These are phyloP conservation scores for Hanseniaspora clermontiae DNA, from an alignment of 805 yeast genomes.

Conservation along the genomic window DNA sequence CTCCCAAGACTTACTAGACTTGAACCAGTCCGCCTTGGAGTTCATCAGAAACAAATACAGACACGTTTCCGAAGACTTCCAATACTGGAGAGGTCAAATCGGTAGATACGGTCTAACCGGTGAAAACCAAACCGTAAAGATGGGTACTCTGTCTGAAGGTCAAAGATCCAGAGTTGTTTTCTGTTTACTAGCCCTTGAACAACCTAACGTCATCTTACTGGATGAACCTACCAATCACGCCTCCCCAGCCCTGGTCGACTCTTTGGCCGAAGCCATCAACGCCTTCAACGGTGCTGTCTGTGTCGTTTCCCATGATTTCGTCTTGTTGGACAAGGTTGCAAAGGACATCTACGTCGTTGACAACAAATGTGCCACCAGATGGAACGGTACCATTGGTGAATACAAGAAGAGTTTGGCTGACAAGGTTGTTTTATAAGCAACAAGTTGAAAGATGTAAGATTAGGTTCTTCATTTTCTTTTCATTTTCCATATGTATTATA, in stretches of 20 bases:
- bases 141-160: constrained; percentile 98
- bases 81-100: constrained; percentile 94
- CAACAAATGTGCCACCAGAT: constrained; percentile 86
- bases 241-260: constrained; percentile 96
- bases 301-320: constrained; percentile 97
- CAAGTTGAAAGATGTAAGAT: background rate
- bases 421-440: constrained; percentile 54
- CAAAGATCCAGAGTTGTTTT: constrained; percentile 98
- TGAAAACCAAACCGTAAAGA: constrained; percentile 95
- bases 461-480: too few relatives aligned
- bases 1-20: constrained; percentile 94
- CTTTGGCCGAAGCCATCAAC: constrained; percentile 90
- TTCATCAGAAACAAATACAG: constrained; percentile 93
- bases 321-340: constrained; percentile 92
- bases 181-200: constrained; percentile 86
- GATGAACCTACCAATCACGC: constrained; percentile 99
- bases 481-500: background rate
- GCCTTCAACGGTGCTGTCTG: constrained; percentile 96
- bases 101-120: constrained; percentile 98
- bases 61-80: constrained; percentile 87
- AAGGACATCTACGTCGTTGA: constrained; percentile 95
- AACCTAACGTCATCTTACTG: constrained; percentile 84
- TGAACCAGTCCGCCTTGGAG: constrained; percentile 89
- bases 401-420: constrained; percentile 92
- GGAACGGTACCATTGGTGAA: constrained; percentile 84